A percentile compares a stretch with the other conserved stretches of the same genome.
Evolutionary conservation across 164 flowering plant genomes (phyloP).

Genomic region (Macadamia integrifolia): DNA sequence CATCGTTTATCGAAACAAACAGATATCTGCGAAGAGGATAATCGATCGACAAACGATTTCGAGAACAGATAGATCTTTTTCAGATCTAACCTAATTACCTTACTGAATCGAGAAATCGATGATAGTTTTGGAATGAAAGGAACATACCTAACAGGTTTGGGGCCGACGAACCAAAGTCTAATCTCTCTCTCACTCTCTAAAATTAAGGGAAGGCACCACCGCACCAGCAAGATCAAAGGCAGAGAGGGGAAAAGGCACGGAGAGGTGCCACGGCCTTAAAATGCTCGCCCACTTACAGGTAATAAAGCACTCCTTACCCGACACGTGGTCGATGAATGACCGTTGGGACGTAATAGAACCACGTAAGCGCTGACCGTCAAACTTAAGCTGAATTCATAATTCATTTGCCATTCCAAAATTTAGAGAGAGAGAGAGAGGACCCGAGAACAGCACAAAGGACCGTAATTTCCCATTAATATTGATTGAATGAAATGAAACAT

Average conservation of each 20-base stretch:
- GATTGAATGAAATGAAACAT: too few species aligned
- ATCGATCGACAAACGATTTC: too few species aligned
- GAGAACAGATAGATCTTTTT: too few species aligned
- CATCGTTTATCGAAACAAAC: too few species aligned
- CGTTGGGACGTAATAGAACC: slow-evolving; percentile 1
- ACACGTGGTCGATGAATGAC: slow-evolving; percentile 14
- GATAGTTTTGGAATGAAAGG: neutral
- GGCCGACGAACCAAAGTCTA: neutral
- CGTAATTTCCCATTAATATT: too few species aligned
- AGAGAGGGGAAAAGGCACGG: neutral
- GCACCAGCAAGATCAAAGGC: neutral
- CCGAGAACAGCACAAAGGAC: too few species aligned
- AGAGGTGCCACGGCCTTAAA: slow-evolving; percentile 3
- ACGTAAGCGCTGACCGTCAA: slow-evolving; percentile 27
- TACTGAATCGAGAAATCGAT: neutral
- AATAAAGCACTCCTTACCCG: slow-evolving; percentile 17
- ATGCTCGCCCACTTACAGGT: slow-evolving; percentile 7
- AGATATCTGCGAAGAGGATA: too few species aligned
- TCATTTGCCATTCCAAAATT: too few species aligned
- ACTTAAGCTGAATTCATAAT: neutral
- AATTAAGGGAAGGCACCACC: neutral
- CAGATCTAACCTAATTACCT: neutral
- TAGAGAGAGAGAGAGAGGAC: too few species aligned
- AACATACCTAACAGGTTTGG: neutral
- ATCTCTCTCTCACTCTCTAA: neutral